phyloP scores from a whole-genome alignment of 2,329 filamentous ascomycete genomes.

The Shiraia sp. region DNA sequence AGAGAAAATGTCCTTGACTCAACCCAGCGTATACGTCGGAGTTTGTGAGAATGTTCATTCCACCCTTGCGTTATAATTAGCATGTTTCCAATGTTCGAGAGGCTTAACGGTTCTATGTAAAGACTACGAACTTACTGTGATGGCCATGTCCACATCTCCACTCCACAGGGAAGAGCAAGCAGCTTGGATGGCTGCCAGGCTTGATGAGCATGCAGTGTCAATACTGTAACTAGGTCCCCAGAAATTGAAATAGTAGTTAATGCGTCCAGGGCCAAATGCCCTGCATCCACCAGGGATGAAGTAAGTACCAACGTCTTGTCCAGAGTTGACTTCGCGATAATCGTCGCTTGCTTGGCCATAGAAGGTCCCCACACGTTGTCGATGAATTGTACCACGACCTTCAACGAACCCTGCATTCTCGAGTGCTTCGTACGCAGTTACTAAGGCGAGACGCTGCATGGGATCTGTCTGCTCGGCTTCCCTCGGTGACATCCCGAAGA shows the following conservation, averaged over 20 bases:
- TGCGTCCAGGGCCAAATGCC: slow-evolving; percentile 50
- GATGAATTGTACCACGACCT: slow-evolving; percentile 31
- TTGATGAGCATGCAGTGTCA: slow-evolving; percentile 38
- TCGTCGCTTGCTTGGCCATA: slow-evolving; percentile 40
- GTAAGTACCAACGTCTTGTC: slow-evolving; percentile 9
- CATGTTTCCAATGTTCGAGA: no score
- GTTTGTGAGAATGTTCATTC: slow-evolving; percentile 24
- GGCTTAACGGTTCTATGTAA: no score
- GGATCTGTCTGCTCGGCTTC: slow-evolving; percentile 32
- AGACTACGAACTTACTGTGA: slow-evolving; percentile 5
- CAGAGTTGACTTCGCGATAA: slow-evolving; percentile 13
- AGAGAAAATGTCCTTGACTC: slow-evolving; percentile 23
- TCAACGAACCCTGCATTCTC: slow-evolving; percentile 25
- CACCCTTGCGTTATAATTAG: slow-evolving; percentile 8
- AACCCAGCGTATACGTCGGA: slow-evolving; percentile 34
- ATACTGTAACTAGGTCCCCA: slow-evolving; percentile 48
- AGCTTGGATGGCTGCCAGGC: slow-evolving; percentile 3
- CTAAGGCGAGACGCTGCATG: slow-evolving; percentile 22
- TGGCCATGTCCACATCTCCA: slow-evolving; percentile 15
- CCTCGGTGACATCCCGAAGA: slow-evolving; percentile 36
- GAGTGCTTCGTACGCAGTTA: slow-evolving; percentile 28
- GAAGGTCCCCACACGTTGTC: slow-evolving; percentile 36
- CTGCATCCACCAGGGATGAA: slow-evolving; percentile 54
- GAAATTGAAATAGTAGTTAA: slow-evolving; percentile 41
- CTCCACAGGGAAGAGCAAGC: slow-evolving; percentile 32